Evolutionary conservation across 2,329 filamentous ascomycete species (phyloP).

Genomic region (Cladosporium sp.): DNA sequence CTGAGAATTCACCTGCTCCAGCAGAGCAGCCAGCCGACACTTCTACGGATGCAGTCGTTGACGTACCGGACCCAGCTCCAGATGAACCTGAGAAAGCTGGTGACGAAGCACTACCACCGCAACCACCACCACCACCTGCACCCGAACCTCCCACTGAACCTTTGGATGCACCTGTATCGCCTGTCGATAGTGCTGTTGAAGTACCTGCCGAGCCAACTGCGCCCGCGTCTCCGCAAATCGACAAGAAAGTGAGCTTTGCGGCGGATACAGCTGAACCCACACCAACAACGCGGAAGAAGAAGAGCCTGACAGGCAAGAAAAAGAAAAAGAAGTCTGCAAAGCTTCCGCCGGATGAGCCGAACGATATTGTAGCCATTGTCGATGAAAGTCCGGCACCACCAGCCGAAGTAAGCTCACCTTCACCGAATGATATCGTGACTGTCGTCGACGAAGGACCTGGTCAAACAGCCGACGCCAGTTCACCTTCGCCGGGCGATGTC

Average conservation of each 20-base stretch:
- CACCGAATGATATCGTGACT: constrained; percentile 29
- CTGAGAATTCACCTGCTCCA: not conserved
- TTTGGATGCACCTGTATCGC: not conserved
- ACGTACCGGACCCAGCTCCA: not conserved
- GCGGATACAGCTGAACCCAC: constrained; percentile 32
- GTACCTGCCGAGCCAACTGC: constrained; percentile 2
- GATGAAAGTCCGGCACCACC: constrained; percentile 21
- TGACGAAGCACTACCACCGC: not conserved
- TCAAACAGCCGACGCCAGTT: not conserved
- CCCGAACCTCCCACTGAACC: not conserved
- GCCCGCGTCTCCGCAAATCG: constrained; percentile 20
- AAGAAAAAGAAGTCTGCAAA: constrained; percentile 30
- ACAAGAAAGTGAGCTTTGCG: constrained; percentile 33
- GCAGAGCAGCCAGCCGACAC: not conserved
- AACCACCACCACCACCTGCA: not conserved
- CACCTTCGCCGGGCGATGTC: not conserved
- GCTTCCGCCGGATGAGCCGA: constrained; percentile 27
- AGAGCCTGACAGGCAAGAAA: constrained; percentile 21
- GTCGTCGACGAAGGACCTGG: constrained; percentile 25
- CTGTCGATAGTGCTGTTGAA: not conserved
- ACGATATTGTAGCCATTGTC: constrained; percentile 30
- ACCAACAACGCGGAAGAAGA: constrained; percentile 30
- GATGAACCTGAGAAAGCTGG: not conserved
- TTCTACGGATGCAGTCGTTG: not conserved
- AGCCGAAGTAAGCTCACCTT: not conserved